Evolutionary conservation across 495 filamentous ascomycete genomes (phyloP), one percentile per base, ranked within the genome.

Genomic region (Tuber magnatum): DNA sequence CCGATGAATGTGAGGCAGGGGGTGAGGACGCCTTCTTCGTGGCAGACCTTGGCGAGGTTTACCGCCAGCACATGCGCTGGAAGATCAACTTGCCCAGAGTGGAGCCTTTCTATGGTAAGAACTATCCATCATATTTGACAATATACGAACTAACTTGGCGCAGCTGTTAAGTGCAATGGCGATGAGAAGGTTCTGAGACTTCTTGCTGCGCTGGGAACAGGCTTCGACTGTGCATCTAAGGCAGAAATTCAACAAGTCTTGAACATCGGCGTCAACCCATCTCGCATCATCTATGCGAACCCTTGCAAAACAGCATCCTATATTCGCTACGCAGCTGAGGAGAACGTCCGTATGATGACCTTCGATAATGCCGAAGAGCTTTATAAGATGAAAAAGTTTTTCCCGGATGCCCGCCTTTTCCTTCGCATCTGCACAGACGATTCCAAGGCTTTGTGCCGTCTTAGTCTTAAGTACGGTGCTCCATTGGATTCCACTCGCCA

Each of bases 271-370:
- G 88, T 97, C 75, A 92, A 94, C 82, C 93, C 96, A 5, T 88
- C 90, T 73, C 93, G 94, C 81, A 97, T 99, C 86, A 97, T 99
- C 85, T 99, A 97, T 82, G 96, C 95, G 70, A 96, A 99, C 84
- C 95, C 95, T 68, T 98, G 96, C 91, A 98, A 98, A 88, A 97
- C 95, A 82, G 97, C 96, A 85, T 97, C 94, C 56, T 97, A 97
- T 85, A 87, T 98, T 76, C 92, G 94, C 80, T 97, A 92, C 80
- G 94, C 94, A 72, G 88, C 90, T 74, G 88, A 90, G 83, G 84
- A 91, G 73, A 91, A 90, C 75, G 94, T 99, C 81, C 96, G 93
- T 86, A 93, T 97, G 87, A 98, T 99, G 94, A 98, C 95, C 18
- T 97, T 98, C 81, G 95, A 99, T 86, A 97, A 98, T 80, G 90